These are phyloP conservation scores for Hymenoscyphus repandus DNA, from an alignment of 2,329 filamentous ascomycete genomes.

Conservation along the genomic window DNA sequence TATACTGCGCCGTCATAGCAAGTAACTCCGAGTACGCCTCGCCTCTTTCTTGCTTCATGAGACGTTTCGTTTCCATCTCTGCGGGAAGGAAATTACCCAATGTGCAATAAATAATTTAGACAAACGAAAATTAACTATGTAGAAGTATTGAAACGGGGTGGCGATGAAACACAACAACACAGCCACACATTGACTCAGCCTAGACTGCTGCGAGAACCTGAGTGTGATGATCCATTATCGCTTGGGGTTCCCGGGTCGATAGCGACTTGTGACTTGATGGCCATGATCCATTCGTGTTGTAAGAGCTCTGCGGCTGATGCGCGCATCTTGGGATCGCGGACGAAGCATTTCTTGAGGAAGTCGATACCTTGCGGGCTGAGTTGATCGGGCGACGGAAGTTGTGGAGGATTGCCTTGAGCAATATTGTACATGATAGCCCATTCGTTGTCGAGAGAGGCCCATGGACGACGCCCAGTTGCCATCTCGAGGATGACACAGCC, in stretches of 20 bases:
- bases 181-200: slow-evolving; percentile 7
- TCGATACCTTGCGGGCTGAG: slow-evolving; percentile 80
- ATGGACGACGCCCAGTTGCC: slow-evolving; percentile 89
- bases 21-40: slow-evolving; percentile 3
- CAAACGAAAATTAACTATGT: background rate
- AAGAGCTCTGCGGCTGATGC: slow-evolving; percentile 82
- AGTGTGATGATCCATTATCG: slow-evolving; percentile 35
- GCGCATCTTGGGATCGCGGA: slow-evolving; percentile 72
- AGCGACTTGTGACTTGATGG: slow-evolving; percentile 54
- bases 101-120: background rate
- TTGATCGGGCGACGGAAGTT: slow-evolving; percentile 76
- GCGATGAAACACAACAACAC: background rate
- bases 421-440: slow-evolving; percentile 99
- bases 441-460: slow-evolving; percentile 95
- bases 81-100: background rate
- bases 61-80: background rate
- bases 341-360: slow-evolving; percentile 82
- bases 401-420: slow-evolving; percentile 88
- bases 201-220: slow-evolving; percentile 23
- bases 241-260: slow-evolving; percentile 61
- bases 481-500: slow-evolving; percentile 97
- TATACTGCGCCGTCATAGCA: slow-evolving; percentile 6
- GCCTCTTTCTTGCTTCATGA: background rate
- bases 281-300: slow-evolving; percentile 86
- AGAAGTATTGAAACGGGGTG: background rate